Evolutionary conservation across 2,329 filamentous ascomycete genomes (phyloP).

Genomic region (Fusarium protoensiforme): DNA sequence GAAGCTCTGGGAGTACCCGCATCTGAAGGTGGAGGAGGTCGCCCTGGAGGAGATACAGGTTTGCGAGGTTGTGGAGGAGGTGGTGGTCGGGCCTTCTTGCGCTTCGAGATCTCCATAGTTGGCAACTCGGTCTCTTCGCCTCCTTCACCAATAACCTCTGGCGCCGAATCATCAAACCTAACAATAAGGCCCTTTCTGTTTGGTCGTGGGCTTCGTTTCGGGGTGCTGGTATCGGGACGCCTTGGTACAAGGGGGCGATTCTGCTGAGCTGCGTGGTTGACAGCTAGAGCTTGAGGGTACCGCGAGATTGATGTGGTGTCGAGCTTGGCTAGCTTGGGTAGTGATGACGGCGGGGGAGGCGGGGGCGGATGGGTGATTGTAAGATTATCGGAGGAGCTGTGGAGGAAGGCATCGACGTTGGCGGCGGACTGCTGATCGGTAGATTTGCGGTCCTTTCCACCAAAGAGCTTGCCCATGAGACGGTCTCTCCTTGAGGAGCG

Average conservation of each 20-base stretch:
- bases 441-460: slow-evolving; percentile 55
- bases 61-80: slow-evolving; percentile 44
- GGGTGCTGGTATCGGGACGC: slow-evolving; percentile 55
- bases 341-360: slow-evolving; percentile 52
- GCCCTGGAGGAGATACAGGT: slow-evolving; percentile 14
- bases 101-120: slow-evolving; percentile 75
- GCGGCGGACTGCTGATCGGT: slow-evolving; percentile 50
- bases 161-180: slow-evolving; percentile 76
- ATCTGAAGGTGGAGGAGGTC: slow-evolving; percentile 27
- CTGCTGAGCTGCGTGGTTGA: slow-evolving; percentile 56
- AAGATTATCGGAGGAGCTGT: slow-evolving; percentile 65
- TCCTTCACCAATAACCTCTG: slow-evolving; percentile 89
- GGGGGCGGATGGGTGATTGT: slow-evolving; percentile 64
- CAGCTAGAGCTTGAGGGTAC: slow-evolving; percentile 64
- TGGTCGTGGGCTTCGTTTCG: slow-evolving; percentile 57
- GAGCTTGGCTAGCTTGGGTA: slow-evolving; percentile 64
- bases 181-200: slow-evolving; percentile 77
- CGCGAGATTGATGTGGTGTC: slow-evolving; percentile 66
- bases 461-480: slow-evolving; percentile 73
- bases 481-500: slow-evolving; percentile 62
- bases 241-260: slow-evolving; percentile 54
- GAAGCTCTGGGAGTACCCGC: slow-evolving; percentile 1
- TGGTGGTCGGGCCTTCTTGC: slow-evolving; percentile 57
- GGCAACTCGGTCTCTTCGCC: slow-evolving; percentile 86
- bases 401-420: slow-evolving; percentile 70